phyloP scores from a whole-genome alignment of 768 basidiomycete genomes.

The Pleurotus ostreatus region DNA sequence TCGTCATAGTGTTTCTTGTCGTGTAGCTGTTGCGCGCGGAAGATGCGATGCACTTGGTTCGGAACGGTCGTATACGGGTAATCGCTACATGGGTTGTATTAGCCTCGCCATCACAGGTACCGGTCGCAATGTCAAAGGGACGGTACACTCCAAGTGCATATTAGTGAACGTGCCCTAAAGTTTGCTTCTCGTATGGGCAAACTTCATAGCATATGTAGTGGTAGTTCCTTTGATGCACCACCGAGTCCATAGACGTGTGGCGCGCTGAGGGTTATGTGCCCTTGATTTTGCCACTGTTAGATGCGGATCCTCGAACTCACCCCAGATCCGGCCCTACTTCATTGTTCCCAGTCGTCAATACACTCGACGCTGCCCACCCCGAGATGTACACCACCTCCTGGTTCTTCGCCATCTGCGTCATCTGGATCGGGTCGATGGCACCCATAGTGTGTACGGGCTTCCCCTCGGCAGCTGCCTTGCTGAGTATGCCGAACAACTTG shows the following conservation, averaged over 20 bases:
- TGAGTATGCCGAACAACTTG: conserved; percentile 74
- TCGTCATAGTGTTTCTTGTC: conserved; percentile 93
- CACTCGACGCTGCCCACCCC: conserved; percentile 86
- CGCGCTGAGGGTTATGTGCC: too few relatives aligned
- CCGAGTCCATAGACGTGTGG: too few relatives aligned
- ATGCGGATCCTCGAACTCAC: conserved; percentile 57
- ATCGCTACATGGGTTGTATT: too few relatives aligned
- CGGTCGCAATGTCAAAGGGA: too few relatives aligned
- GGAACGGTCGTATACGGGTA: conserved; percentile 96
- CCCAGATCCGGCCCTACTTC: conserved; percentile 92
- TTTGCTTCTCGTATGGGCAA: too few relatives aligned
- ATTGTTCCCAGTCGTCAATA: conserved; percentile 86
- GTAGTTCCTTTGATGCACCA: too few relatives aligned
- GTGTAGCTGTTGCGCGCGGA: conserved; percentile 89
- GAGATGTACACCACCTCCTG: conserved; percentile 90
- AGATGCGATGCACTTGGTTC: conserved; percentile 89
- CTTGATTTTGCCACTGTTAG: too few relatives aligned
- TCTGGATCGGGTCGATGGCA: conserved; percentile 89
- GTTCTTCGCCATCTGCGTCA: conserved; percentile 89
- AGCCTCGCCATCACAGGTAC: too few relatives aligned
- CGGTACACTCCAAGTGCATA: too few relatives aligned
- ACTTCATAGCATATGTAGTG: too few relatives aligned
- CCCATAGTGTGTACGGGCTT: conserved; percentile 88
- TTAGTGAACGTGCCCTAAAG: too few relatives aligned
- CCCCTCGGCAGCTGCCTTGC: conserved; percentile 55